These are phyloP conservation scores for Calcarisporium arbuscula DNA, from an alignment of 2,329 filamentous ascomycete species.

Conservation along the genomic window DNA sequence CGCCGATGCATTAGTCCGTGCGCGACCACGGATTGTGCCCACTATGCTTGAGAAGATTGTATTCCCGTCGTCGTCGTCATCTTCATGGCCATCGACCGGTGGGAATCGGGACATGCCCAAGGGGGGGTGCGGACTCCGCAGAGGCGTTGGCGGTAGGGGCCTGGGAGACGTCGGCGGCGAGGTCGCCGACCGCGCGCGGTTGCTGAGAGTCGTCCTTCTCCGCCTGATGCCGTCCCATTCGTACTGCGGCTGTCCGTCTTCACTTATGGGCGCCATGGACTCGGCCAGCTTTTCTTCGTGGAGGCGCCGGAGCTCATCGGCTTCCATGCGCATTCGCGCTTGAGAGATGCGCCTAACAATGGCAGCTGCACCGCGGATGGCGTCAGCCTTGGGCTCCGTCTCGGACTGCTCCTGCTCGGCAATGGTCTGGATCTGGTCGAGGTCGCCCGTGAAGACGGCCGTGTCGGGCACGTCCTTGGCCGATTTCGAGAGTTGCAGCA, in stretches of 20 bases:
- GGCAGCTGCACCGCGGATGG: constrained; percentile 83
- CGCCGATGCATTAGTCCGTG: constrained; percentile 26
- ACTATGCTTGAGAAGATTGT: constrained; percentile 49
- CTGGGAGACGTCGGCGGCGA: constrained; percentile 20
- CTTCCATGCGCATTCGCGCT: constrained; percentile 69
- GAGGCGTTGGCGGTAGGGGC: constrained; percentile 17
- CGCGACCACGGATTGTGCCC: constrained; percentile 41
- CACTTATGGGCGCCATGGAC: constrained; percentile 65
- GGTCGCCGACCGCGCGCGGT: constrained; percentile 19
- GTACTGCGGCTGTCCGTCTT: constrained; percentile 62
- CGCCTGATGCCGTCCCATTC: constrained; percentile 91
- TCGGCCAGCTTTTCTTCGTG: constrained; percentile 71
- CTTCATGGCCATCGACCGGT: constrained; percentile 57
- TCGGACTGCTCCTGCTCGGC: constrained; percentile 95
- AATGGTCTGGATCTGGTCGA: constrained; percentile 92
- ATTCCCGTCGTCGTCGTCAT: constrained; percentile 43
- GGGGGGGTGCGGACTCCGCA: constrained; percentile 24
- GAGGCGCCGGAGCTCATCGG: constrained; percentile 70
- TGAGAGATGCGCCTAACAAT: constrained; percentile 79
- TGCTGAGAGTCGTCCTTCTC: constrained; percentile 45
- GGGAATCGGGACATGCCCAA: constrained; percentile 83
- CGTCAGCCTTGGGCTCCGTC: constrained; percentile 90
- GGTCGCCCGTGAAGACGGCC: constrained; percentile 84
- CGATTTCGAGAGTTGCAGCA: constrained; percentile 95
- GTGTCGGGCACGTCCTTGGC: constrained; percentile 95